Evolutionary conservation across 1,284 basidiomycete species (phyloP).

Genomic region (Abortiporus biennis): DNA sequence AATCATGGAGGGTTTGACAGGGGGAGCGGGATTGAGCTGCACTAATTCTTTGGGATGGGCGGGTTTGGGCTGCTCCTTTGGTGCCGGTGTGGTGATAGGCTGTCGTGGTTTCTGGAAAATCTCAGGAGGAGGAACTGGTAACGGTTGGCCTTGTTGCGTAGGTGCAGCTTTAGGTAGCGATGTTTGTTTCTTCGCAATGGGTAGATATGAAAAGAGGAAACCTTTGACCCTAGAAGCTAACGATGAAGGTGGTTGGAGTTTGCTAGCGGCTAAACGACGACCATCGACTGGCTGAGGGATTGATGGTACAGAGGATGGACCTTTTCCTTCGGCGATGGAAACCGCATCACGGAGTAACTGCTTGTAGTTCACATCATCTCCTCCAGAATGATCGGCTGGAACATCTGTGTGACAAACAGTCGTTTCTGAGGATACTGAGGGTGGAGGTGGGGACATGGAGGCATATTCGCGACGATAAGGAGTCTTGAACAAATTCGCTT

Average conservation of each 20-base stretch:
- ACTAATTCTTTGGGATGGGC: constrained; percentile 60
- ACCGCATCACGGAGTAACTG: constrained; percentile 44
- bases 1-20: constrained; percentile 35
- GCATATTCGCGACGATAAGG: constrained; percentile 35
- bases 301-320: too few species aligned
- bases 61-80: constrained; percentile 36
- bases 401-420: constrained; percentile 7
- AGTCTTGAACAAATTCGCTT: constrained; percentile 38
- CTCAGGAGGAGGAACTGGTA: constrained; percentile 49
- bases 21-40: constrained; percentile 44
- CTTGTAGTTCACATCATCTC: constrained; percentile 33
- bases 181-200: constrained; percentile 34
- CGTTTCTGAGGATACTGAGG: constrained; percentile 3
- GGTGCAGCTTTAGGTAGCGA: constrained; percentile 6
- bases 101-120: constrained; percentile 42
- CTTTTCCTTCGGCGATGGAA: constrained; percentile 4
- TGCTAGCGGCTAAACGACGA: too few species aligned
- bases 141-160: constrained; percentile 25
- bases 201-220: constrained; percentile 57
- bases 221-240: constrained; percentile 35
- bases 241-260: too few species aligned
- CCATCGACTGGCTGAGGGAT: too few species aligned
- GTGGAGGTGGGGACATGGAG: constrained; percentile 13
- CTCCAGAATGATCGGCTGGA: constrained; percentile 16
- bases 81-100: constrained; percentile 52